Evolutionary conservation across 78 protist genomes (phyloP).

Genomic region (Blattamonas nauphoetae): DNA sequence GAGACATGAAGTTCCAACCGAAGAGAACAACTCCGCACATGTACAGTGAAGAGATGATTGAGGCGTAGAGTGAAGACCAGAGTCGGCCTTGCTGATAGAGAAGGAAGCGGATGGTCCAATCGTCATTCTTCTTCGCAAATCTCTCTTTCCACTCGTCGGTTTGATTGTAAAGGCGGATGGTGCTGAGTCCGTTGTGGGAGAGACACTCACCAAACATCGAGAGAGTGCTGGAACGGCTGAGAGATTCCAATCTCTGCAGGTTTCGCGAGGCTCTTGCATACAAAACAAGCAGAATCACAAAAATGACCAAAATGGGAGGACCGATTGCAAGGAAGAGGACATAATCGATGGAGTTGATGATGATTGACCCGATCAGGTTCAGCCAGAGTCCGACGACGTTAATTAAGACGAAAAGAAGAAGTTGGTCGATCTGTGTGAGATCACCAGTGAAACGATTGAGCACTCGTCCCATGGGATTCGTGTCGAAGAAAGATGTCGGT

Average conservation of each 20-base stretch:
- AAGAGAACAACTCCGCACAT: not conserved
- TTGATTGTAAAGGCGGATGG: too few relatives aligned
- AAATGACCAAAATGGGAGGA: not conserved
- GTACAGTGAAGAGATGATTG: not conserved
- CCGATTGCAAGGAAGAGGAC: not conserved
- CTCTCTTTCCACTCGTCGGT: too few relatives aligned
- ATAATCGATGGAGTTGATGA: not conserved
- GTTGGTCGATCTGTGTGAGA: not conserved
- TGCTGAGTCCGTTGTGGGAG: not conserved
- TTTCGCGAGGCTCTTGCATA: not conserved
- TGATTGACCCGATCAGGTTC: not conserved
- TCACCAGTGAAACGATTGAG: slow-evolving; percentile 80
- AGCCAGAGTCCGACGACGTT: not conserved
- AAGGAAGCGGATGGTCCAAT: too few relatives aligned
- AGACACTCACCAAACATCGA: not conserved
- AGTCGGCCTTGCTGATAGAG: not conserved
- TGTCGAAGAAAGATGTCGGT: slow-evolving; percentile 87
- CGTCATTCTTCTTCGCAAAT: too few relatives aligned
- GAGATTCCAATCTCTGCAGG: not conserved
- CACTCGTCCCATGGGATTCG: slow-evolving; percentile 90
- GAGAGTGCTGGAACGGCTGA: not conserved
- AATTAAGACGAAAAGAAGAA: not conserved
- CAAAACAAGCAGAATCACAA: not conserved
- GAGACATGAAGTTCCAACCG: not conserved
- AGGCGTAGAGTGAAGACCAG: not conserved